Percentiles rank a stretch among this genome's conserved stretches.
Evolutionary conservation across 2,329 filamentous ascomycete species (phyloP).

Genomic region (Talaromyces sp.): DNA sequence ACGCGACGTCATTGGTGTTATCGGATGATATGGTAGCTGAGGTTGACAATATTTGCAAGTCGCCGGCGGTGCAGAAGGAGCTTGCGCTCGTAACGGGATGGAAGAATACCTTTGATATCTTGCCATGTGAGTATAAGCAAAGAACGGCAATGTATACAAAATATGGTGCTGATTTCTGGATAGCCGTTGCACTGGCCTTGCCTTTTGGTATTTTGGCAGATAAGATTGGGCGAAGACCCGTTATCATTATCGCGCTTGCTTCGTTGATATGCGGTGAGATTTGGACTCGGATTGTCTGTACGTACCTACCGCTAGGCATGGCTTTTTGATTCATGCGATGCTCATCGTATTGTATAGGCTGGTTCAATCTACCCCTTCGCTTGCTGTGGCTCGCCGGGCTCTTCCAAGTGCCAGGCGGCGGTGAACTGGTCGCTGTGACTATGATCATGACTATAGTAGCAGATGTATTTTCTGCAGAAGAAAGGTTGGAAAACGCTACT

Average conservation of each 20-base stretch:
- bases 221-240: conserved; percentile 27
- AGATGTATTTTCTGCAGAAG: conserved; percentile 29
- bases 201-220: conserved; percentile 31
- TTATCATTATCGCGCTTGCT: conserved; percentile 23
- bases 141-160: background rate
- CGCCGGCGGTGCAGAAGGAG: conserved; percentile 30
- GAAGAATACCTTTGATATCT: conserved; percentile 24
- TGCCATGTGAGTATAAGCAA: conserved; percentile 22
- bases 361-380: conserved; percentile 23
- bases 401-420: conserved; percentile 27
- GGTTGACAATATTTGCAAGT: conserved; percentile 25
- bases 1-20: background rate
- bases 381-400: conserved; percentile 27
- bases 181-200: conserved; percentile 28
- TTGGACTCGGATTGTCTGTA: conserved; percentile 30
- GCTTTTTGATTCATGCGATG: background rate
- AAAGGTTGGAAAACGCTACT: conserved; percentile 22
- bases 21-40: no score
- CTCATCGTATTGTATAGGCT: conserved; percentile 12
- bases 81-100: conserved; percentile 29
- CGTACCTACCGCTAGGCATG: conserved; percentile 2
- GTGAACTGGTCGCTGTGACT: conserved; percentile 22
- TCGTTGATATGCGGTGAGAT: conserved; percentile 25
- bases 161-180: background rate
- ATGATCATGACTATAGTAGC: conserved; percentile 27